These are phyloP conservation scores for Nakazawaea holstii DNA, from an alignment of 805 yeast species.

Conservation along the genomic window DNA sequence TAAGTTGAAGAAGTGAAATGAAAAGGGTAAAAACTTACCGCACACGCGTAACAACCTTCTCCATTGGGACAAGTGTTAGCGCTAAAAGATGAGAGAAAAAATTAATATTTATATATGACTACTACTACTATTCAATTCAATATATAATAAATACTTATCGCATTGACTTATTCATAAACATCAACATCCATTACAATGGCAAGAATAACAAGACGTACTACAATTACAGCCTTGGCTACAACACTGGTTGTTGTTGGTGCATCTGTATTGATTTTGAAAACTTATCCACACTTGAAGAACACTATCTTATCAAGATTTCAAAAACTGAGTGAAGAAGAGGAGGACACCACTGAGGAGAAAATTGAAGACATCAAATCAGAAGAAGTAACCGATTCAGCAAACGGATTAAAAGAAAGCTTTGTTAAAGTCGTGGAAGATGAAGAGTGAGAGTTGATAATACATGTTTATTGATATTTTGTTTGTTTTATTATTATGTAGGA, in stretches of 20 bases:
- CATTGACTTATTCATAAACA: not conserved
- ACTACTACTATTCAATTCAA: not conserved
- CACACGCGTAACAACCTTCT: slow-evolving; percentile 1
- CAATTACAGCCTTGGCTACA: slow-evolving; percentile 6
- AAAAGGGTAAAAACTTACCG: not conserved
- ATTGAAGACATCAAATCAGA: not conserved
- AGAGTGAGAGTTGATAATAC: not conserved
- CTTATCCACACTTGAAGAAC: slow-evolving; percentile 10
- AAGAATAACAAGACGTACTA: slow-evolving; percentile 1
- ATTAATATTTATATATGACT: not conserved
- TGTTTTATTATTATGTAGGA: not conserved
- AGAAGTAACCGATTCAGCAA: not conserved
- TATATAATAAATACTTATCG: no score
- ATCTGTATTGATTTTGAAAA: slow-evolving; percentile 5
- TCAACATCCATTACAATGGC: not conserved
- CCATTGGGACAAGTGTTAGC: not conserved
- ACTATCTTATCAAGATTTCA: not conserved
- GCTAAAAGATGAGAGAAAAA: not conserved
- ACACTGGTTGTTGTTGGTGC: slow-evolving; percentile 7
- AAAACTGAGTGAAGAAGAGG: not conserved
- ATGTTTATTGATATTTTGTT: no score
- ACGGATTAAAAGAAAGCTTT: slow-evolving; percentile 8
- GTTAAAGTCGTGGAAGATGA: slow-evolving; percentile 8
- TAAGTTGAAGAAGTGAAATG: not conserved
- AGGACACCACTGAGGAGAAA: not conserved